Base-by-base conservation (phyloP, 176 grass and related monocot species). In the Alloteropsis semialata region DNA sequence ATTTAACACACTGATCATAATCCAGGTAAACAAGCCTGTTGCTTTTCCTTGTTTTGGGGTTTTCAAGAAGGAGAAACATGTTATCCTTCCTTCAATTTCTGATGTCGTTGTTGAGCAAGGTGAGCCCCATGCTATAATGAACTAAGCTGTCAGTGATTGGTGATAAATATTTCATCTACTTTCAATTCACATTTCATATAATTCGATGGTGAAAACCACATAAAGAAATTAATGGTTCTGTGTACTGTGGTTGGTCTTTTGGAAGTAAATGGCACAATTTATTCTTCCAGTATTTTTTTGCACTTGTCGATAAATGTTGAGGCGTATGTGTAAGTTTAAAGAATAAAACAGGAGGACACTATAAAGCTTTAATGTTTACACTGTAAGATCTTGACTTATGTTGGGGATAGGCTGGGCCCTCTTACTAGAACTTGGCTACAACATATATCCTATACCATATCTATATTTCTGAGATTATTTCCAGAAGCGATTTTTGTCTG, bases 41-140 rank as follows among this genome's bases (percentile, higher is more conserved):
- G 21, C 57, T 69, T 80, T 92, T 34, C 87, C 89, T 54, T 94
- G 77, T 76, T 94, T 89, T 83, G 92, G 92, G 27, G 60, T 85
- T 80, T 41, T 83, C 38, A 90, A 90, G 70, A 90, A 92, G 66
- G 82, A 95, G 48, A 95, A 88, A 53, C 84, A 90, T 85, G 77
- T 90, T 39, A 42, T 92, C 64, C 90, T 95, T 13, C 85, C 82
- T 74, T 90, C 90, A 63, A 53, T 95, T 67, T 76, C 85, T 59
- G 90, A 92, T 90, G 79, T 95, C 41, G 53, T 92, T 25, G 17
- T 95, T 70, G 93, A 95, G 88, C 93, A 95, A 87, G 83, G 93
- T 95, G 89, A 57, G 53, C 4, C 12, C 0, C 0, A 43, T 43
- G 55, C 17, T 6, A 9, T 9, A 2, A 12, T 71, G 24, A 24